Percentiles rank a stretch among this genome's conserved stretches.
Evolutionary conservation across 345 rosid genomes (phyloP).

Genomic region (Lumnitzera racemosa): DNA sequence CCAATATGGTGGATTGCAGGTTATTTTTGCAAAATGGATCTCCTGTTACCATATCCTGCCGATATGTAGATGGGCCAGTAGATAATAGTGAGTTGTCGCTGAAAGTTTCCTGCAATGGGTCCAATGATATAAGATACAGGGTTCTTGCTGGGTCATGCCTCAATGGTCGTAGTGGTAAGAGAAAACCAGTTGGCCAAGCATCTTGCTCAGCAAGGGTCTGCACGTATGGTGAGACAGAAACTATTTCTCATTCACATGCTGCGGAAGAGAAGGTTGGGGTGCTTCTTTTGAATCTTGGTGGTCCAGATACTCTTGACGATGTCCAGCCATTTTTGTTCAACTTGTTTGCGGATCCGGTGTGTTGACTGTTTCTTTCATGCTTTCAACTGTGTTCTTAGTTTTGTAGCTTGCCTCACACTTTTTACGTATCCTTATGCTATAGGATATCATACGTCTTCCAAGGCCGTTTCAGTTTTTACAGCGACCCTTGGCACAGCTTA

Average conservation of each 20-base stretch:
- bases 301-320: constrained; percentile 76
- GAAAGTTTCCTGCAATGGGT: constrained; percentile 7
- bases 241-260: constrained; percentile 23
- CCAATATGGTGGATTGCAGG: too few species aligned
- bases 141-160: constrained; percentile 9
- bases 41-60: constrained; percentile 8
- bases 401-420: not conserved
- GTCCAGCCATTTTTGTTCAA: constrained; percentile 87
- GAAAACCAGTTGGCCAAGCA: constrained; percentile 28
- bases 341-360: constrained; percentile 91
- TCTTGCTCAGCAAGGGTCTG: constrained; percentile 29
- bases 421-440: constrained; percentile 4
- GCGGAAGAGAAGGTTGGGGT: constrained; percentile 71
- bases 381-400: not conserved
- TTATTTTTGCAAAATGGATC: not conserved
- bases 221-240: constrained; percentile 19
- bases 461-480: constrained; percentile 81
- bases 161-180: constrained; percentile 16
- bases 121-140: constrained; percentile 7
- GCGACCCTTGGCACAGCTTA: constrained; percentile 64
- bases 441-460: constrained; percentile 93
- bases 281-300: constrained; percentile 82
- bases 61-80: constrained; percentile 12
- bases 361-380: constrained; percentile 1
- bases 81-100: constrained; percentile 11